Conservation (phyloP, 352 stramenopile genomes). For the Phytophthora tentaculata region DNA sequence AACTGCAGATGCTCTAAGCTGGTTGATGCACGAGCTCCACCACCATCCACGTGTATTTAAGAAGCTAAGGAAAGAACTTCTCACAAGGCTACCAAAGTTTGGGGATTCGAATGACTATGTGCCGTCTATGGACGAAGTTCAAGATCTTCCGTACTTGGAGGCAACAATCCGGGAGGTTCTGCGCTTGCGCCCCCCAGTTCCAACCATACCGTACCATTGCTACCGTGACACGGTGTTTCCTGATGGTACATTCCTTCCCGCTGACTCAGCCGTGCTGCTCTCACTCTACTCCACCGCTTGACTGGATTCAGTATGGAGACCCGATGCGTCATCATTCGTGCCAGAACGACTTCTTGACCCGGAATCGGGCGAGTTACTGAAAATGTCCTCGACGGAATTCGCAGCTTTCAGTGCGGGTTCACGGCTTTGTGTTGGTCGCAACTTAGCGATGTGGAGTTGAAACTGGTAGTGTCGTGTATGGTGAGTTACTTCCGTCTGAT, state of each 20-base stretch:
- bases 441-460: constrained; percentile 74
- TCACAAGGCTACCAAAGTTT: not conserved
- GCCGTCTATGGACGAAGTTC: not conserved
- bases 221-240: constrained; percentile 45
- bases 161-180: constrained; percentile 51
- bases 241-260: constrained; percentile 48
- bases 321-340: constrained; percentile 37
- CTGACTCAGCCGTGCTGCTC: constrained; percentile 29
- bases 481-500: constrained; percentile 50
- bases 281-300: constrained; percentile 38
- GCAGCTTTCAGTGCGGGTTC: constrained; percentile 33
- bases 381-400: constrained; percentile 21
- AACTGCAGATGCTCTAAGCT: constrained; percentile 2
- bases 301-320: constrained; percentile 36
- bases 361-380: constrained; percentile 15
- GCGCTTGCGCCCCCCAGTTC: constrained; percentile 46
- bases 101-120: not conserved
- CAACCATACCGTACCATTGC: constrained; percentile 35
- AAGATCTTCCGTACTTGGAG: constrained; percentile 29
- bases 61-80: not conserved
- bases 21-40: not conserved
- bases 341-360: constrained; percentile 44
- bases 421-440: constrained; percentile 26
- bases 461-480: constrained; percentile 47
- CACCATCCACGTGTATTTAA: not conserved